Base-by-base conservation (phyloP, 257 asterid species). In the Solanum chiquidenum region DNA sequence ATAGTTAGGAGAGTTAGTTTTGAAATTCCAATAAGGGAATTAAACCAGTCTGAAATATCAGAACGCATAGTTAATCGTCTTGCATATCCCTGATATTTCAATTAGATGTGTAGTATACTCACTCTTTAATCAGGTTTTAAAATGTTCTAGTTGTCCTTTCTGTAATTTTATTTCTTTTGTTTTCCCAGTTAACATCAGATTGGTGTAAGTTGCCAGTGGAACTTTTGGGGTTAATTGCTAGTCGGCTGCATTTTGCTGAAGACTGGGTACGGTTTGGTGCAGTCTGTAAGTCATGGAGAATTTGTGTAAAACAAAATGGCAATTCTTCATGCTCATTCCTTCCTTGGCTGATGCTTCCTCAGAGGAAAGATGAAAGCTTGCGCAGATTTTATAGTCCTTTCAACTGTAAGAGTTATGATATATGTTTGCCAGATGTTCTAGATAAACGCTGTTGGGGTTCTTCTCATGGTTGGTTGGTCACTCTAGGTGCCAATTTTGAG, bases 361-460 rank as follows among this genome's bases (percentile, higher is more conserved):
- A 86, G 84, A 86, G 64, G 29, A 76, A 31, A 35, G 42, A 44
- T 16, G 64, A n/a, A 7, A 72, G 42, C n/a, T 27, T 6, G 35
- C 86, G 89, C 14, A 40, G 35, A 68, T 86, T 88, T 66, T 86
- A 46, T 76, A 40, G 88, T 83, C 89, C 89, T 25, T 90, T 83
- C 86, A 86, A 44, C 52, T 25, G 72, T 25, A 90, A 74, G 80
- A 66, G 60, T 83, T 88, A 73, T 83, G 75, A 62, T 35, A 75
- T 88, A 68, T 14, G 40, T 37, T 69, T 88, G 46, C 88, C 90
- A 12, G 89, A 86, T 74, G 29, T 83, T 74, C 86, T 29, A 13
- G 89, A 87, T 49, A 86, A 82, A 69, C 89, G 89, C 7, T 90
- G 90, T 42, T 88, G 90, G 92, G 92, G 92, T 66, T 90, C 92